These are phyloP conservation scores for Emydomyces testavorans DNA, from an alignment of 2,329 filamentous ascomycete species.

Conservation along the genomic window DNA sequence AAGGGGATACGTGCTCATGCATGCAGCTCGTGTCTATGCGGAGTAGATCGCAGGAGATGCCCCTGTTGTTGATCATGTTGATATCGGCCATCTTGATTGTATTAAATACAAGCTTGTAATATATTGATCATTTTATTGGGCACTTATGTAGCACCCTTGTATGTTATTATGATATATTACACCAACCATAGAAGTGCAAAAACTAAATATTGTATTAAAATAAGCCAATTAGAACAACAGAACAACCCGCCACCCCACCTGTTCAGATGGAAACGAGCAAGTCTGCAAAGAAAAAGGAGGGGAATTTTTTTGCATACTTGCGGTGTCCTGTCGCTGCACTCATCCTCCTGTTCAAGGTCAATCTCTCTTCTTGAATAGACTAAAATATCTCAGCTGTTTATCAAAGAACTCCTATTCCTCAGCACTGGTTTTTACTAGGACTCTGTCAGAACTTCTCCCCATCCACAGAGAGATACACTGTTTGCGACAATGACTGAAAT, in stretches of 20 bases:
- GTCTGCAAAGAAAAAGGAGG: conserved; percentile 2
- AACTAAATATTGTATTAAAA: not conserved
- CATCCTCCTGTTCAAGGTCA: not conserved
- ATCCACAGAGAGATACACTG: not conserved
- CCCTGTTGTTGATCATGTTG: too few species aligned
- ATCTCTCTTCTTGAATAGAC: not conserved
- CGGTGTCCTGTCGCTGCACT: not conserved
- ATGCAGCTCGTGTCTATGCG: too few species aligned
- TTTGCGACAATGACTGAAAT: conserved; percentile 54
- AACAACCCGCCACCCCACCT: not conserved
- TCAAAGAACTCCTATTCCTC: not conserved
- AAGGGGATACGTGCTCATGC: not conserved
- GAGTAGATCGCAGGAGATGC: too few species aligned
- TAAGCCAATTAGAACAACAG: not conserved
- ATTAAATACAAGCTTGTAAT: not conserved
- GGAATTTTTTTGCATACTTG: conserved; percentile 6
- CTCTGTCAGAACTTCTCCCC: not conserved
- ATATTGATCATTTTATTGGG: not conserved
- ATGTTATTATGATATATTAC: too few species aligned
- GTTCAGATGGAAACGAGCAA: not conserved
- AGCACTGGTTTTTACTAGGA: not conserved
- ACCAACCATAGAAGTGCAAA: not conserved
- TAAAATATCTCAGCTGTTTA: not conserved
- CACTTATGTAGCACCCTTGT: not conserved
- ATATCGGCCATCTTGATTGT: too few species aligned